Evolutionary conservation across 306 rosid genomes (phyloP).

Genomic region (Medicago ruthenica): DNA sequence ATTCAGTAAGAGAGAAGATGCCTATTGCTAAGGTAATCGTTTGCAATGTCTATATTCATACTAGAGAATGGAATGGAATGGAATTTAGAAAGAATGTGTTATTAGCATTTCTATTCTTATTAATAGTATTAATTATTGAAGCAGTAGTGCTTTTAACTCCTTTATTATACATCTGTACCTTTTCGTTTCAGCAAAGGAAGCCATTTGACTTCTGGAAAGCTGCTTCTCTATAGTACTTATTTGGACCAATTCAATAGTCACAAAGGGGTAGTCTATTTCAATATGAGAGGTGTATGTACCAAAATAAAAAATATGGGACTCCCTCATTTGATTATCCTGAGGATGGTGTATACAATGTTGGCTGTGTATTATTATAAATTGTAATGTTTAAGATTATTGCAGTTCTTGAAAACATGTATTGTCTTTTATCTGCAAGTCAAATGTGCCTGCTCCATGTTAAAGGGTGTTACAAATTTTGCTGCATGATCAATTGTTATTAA

Average conservation of each 20-base stretch:
- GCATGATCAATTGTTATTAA: not conserved
- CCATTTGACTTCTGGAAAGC: constrained; percentile 81
- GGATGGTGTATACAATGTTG: constrained; percentile 19
- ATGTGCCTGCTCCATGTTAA: not conserved
- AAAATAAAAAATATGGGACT: constrained; percentile 28
- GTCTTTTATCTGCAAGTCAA: not conserved
- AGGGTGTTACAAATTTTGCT: not conserved
- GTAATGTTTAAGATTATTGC: constrained; percentile 15
- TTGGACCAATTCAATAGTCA: constrained; percentile 16
- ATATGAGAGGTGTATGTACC: constrained; percentile 18
- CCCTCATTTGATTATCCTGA: constrained; percentile 9
- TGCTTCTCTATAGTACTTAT: constrained; percentile 58
- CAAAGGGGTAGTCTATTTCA: not conserved
- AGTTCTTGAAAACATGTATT: not conserved
- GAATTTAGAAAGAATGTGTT: not conserved
- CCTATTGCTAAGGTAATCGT: constrained; percentile 76
- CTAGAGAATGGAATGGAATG: not conserved
- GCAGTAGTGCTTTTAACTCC: constrained; percentile 6
- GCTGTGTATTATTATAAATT: not conserved
- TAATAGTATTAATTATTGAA: not conserved
- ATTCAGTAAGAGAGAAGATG: constrained; percentile 83
- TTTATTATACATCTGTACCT: constrained; percentile 6
- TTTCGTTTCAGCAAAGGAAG: constrained; percentile 82
- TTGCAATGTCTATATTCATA: constrained; percentile 13
- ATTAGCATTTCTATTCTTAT: not conserved